A percentile compares a stretch with the other conserved stretches of the same genome.
phyloP scores from a whole-genome alignment of 2,329 filamentous ascomycete genomes.

The Exserohilum turcica region DNA sequence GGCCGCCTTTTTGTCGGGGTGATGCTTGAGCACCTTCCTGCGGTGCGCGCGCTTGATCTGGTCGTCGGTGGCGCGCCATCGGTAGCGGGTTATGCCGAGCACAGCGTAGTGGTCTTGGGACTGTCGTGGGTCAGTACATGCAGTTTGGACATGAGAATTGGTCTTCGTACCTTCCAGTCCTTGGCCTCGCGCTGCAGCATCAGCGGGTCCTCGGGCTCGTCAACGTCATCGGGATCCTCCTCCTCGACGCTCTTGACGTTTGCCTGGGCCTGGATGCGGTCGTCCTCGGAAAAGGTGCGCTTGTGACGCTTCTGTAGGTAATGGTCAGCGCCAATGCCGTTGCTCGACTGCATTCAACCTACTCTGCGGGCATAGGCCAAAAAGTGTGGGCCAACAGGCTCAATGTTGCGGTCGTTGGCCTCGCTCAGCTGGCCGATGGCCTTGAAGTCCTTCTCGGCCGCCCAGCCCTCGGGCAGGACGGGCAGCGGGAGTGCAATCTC shows the following conservation, averaged over 20 bases:
- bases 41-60: slow-evolving; percentile 99
- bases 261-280: slow-evolving; percentile 93
- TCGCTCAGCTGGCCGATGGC: slow-evolving; percentile 75
- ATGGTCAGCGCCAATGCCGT: slow-evolving; percentile 21
- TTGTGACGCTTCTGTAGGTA: slow-evolving; percentile 73
- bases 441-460: slow-evolving; percentile 91
- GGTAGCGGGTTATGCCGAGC: slow-evolving; percentile 88
- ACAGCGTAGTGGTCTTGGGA: slow-evolving; percentile 99
- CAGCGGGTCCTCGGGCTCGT: slow-evolving; percentile 89
- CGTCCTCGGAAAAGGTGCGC: slow-evolving; percentile 98
- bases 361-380: slow-evolving; percentile 94
- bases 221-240: slow-evolving; percentile 86
- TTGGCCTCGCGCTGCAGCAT: slow-evolving; percentile 94
- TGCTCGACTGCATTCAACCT: slow-evolving; percentile 34
- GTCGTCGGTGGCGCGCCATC: slow-evolving; percentile 90
- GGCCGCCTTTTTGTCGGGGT: slow-evolving; percentile 98
- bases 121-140: slow-evolving; percentile 21
- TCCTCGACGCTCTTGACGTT: slow-evolving; percentile 95
- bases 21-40: slow-evolving; percentile 99
- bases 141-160: no score
- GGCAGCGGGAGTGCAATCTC: slow-evolving; percentile 72
- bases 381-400: slow-evolving; percentile 97
- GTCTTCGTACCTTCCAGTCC: slow-evolving; percentile 88
- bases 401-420: slow-evolving; percentile 83
- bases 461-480: slow-evolving; percentile 78